Evolutionary conservation across 805 yeast genomes (phyloP).

Genomic region (Yarrowia osloensis): DNA sequence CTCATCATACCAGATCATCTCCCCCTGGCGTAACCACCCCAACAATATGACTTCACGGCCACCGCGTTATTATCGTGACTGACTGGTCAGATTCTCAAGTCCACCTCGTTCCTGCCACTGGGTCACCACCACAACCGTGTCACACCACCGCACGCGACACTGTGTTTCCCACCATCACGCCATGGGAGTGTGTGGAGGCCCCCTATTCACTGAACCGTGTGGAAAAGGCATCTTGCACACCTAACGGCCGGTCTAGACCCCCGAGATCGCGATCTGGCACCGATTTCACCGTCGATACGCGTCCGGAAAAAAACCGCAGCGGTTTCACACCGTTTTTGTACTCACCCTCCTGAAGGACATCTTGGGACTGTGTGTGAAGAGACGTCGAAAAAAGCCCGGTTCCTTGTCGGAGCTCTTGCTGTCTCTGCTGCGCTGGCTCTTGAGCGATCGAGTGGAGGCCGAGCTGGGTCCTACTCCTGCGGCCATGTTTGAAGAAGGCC

Average conservation of each 20-base stretch:
- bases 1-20: no score
- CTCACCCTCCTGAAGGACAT: conserved; percentile 21
- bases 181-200: not conserved
- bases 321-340: not conserved
- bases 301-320: not conserved
- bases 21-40: no score
- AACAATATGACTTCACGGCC: no score
- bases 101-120: not conserved
- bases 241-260: no score
- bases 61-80: no score
- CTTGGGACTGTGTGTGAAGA: conserved; percentile 22
- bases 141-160: not conserved
- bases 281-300: not conserved
- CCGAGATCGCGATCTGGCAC: not conserved
- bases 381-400: conserved; percentile 20
- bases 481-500: conserved; percentile 24
- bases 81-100: no score
- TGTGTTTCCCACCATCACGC: not conserved
- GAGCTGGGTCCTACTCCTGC: conserved; percentile 13
- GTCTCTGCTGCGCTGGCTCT: conserved; percentile 26
- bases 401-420: conserved; percentile 19
- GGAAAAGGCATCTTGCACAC: no score
- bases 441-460: conserved; percentile 21
- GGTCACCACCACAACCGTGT: not conserved
- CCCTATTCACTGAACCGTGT: not conserved